Percentiles rank a stretch among this genome's conserved stretches.
These are phyloP conservation scores for Discostella stelligeroides DNA, from an alignment of 108 stramenopile genomes.

Conservation along the genomic window DNA sequence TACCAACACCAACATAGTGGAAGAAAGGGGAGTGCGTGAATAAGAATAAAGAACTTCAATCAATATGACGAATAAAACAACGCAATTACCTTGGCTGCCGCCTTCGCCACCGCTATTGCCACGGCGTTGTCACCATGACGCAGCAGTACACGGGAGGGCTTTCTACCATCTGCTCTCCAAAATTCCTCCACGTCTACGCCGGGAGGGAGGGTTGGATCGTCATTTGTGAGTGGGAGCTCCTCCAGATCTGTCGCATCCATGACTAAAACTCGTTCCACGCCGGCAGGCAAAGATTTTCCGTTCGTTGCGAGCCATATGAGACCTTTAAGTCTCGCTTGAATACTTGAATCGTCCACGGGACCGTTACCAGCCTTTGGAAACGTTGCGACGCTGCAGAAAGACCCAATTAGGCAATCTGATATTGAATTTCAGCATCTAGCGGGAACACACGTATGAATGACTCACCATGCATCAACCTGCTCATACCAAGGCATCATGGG, in stretches of 20 bases:
- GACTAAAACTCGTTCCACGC: constrained; percentile 84
- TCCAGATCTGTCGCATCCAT: constrained; percentile 87
- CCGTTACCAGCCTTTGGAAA: constrained; percentile 73
- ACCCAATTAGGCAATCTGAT: not conserved
- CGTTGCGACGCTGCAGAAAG: constrained; percentile 53
- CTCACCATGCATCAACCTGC: constrained; percentile 77
- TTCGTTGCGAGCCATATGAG: constrained; percentile 82
- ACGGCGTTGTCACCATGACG: constrained; percentile 73
- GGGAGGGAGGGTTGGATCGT: constrained; percentile 61
- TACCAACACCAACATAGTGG: not conserved
- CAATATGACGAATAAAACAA: not conserved
- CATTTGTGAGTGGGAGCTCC: constrained; percentile 73
- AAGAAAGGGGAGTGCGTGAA: not conserved
- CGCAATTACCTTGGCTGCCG: constrained; percentile 33
- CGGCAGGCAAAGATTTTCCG: constrained; percentile 65
- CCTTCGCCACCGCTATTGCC: constrained; percentile 74
- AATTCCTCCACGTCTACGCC: constrained; percentile 80
- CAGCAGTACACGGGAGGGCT: constrained; percentile 77
- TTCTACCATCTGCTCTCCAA: constrained; percentile 71
- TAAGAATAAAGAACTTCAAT: not conserved
- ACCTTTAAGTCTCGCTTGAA: constrained; percentile 71
- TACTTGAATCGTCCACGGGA: constrained; percentile 58
- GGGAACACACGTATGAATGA: not conserved
- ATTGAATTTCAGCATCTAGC: not conserved
- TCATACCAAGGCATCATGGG: constrained; percentile 91